These are phyloP conservation scores for Solanum commersonii DNA, from an alignment of 257 asterid species.

Conservation along the genomic window DNA sequence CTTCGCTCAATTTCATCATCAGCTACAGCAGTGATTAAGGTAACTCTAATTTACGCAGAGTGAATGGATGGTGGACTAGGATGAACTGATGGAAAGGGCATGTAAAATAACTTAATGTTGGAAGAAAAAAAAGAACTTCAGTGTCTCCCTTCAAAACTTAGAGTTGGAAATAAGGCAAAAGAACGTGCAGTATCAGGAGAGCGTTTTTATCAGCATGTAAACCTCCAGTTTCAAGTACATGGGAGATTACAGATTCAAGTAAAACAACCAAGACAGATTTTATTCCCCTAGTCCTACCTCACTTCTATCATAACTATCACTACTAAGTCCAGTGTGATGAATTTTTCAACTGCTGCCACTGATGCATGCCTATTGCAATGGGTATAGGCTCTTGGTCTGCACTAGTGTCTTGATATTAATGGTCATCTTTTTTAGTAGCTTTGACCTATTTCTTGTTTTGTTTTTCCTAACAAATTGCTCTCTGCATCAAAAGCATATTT, in stretches of 20 bases:
- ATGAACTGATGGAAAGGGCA: background rate
- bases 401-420: background rate
- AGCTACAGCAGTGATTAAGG: slow-evolving; percentile 89
- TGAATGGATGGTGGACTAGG: background rate
- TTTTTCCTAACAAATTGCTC: background rate
- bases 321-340: background rate
- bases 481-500: background rate
- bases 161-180: background rate
- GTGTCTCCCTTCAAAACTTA: background rate
- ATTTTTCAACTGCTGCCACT: background rate
- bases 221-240: background rate
- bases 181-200: background rate
- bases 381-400: background rate
- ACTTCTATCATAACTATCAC: background rate
- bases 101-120: background rate
- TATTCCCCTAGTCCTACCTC: background rate
- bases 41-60: slow-evolving; percentile 11
- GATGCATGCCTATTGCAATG: background rate
- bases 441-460: background rate
- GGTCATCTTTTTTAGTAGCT: background rate
- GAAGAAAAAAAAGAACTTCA: background rate
- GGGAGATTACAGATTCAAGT: background rate
- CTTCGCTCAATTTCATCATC: slow-evolving; percentile 94
- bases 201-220: background rate
- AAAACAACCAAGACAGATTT: background rate